Base-by-base conservation (phyloP, 1,284 basidiomycete genomes). In the Marasmius sp. region DNA sequence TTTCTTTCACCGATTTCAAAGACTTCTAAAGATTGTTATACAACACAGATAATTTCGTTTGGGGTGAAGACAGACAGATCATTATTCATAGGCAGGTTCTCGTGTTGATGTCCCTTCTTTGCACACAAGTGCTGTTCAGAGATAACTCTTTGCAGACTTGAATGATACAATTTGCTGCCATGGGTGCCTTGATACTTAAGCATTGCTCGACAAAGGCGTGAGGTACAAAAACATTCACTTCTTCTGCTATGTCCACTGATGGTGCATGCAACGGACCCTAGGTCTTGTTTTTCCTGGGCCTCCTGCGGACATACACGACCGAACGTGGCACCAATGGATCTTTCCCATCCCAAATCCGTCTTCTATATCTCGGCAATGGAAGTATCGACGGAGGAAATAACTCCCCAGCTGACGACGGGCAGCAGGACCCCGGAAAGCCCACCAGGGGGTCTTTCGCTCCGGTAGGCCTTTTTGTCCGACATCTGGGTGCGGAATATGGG, bases 141-240 rank as follows among this genome's bases (percentile, higher is more conserved):
- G 37, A 58, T 58, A 51, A 58, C 57, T 58, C 38, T 58, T 58
- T 50, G 27, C 34, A 50, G 52, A 54, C 52, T 36, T 54, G 52
- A 54, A 18, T 54, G 37, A 18, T 37, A 54, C 50, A 37, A 34
- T 34, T 37, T 34, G 10, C 33, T 37, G 36, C 18, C n/a, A 18
- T 37, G 36, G 52, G 34, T 36, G 36, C 37, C 5, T 37, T 37
- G 33, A 54, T n/a, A 20, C 20, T 54, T 33, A 54, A 37, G 34
- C 34, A 18, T 16, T 37, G 33, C 50, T 22, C 16, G 36, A 9
- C 11, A 54, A 37, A 8, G 1, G 45, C n/a, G 45, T 47, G 45
- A 47, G 45, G 45, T 47, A 47, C 20, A 47, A 16, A 47, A 18
- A 20, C 7, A 47, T 47, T 5, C 45, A 47, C 16, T 47, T 18